phyloP scores from a whole-genome alignment of 2,329 filamentous ascomycete genomes.

The Pyricularia pennisetigena region DNA sequence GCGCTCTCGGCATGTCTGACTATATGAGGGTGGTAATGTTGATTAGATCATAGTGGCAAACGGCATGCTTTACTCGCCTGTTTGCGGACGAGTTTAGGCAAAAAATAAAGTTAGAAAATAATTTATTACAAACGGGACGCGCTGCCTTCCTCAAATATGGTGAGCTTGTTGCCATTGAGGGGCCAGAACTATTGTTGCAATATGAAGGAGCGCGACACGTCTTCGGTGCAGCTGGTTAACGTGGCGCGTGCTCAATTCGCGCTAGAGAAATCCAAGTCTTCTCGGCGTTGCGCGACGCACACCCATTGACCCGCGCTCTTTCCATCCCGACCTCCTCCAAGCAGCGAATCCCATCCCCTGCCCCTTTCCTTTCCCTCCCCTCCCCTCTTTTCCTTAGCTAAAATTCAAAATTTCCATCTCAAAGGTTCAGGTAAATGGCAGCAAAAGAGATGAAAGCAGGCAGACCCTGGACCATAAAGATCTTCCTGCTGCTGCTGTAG shows the following conservation, averaged over 20 bases:
- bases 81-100: background rate
- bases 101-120: background rate
- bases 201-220: background rate
- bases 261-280: background rate
- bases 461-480: slow-evolving; percentile 31
- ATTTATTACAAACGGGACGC: background rate
- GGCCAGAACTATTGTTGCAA: background rate
- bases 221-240: too few relatives aligned
- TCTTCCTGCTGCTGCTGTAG: slow-evolving; percentile 27
- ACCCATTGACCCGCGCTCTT: background rate
- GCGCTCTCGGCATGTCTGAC: background rate
- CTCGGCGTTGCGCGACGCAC: background rate
- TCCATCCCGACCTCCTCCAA: background rate
- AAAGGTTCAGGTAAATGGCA: slow-evolving; percentile 14
- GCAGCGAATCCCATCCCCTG: background rate
- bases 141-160: background rate
- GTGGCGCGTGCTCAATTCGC: background rate
- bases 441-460: slow-evolving; percentile 22
- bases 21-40: background rate
- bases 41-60: background rate
- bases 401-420: background rate
- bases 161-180: background rate
- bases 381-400: background rate
- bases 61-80: background rate
- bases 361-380: background rate